Evolutionary conservation across 345 rosid genomes (phyloP), one percentile per base, ranked within the genome.

Genomic region (Geranium rotundifolium): DNA sequence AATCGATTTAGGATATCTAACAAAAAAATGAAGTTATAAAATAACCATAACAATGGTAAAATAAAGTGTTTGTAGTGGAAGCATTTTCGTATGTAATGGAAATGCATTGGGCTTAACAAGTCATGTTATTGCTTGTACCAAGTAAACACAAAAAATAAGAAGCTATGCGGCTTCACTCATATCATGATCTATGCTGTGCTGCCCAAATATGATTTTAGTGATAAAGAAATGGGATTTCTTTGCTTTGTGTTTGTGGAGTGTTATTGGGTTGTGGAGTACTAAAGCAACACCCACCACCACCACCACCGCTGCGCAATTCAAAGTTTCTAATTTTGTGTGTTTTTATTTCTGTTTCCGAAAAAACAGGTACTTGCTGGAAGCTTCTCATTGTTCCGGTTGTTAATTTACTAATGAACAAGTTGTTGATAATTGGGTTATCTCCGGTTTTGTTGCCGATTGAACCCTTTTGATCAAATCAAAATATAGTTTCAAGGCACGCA

Each of bases 101-200:
- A 46, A 60, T 76, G 81, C 74, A 59, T 78, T 67, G 82, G 72
- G 61, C 54, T 54, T 65, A 61, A 78, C 69, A 61, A 37, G 4
- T 74, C 19, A 70, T 70, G 62, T 20, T 65, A 61, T 63, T 57
- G 59, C 66, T 74, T 69, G 52, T 46, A 46, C 52, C 12, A 46
- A 46, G 4, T 8, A 34, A 46, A 46, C 52, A 7, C 52, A 46
- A 2, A 46, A 14, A 37, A 37, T 4, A 3, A 34, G 8, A 46
- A 46, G 52, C 52, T 46, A 12, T 46, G 52, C 12, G 16, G 52
- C 52, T 46, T 46, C 52, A 46, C 52, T 46, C 15, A 14, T 46
- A 10, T 46, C 52, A 46, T 46, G 52, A 46, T 46, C 52, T 46
- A 46, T 46, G 52, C 52, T 46, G 52, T 46, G 52, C 52, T 46